phyloP scores from a whole-genome alignment of 192 early-diverging fungal species.

The Obelidium mucronatum region DNA sequence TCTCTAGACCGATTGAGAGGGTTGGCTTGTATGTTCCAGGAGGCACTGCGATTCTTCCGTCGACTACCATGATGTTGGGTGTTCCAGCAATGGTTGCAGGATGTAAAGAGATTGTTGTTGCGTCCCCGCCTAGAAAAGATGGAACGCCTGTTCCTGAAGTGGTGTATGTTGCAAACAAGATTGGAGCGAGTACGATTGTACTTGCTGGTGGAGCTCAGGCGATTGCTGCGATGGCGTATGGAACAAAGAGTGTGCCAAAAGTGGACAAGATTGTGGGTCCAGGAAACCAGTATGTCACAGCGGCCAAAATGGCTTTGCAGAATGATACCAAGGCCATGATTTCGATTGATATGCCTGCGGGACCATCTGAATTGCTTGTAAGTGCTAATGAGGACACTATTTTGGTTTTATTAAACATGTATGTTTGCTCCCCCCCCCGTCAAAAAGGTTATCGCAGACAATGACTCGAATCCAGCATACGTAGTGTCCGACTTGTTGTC shows the following conservation, averaged over 20 bases:
- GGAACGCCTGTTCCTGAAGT: constrained; percentile 95
- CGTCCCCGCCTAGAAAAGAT: constrained; percentile 91
- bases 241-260: constrained; percentile 94
- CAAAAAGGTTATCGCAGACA: constrained; percentile 84
- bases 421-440: neutral
- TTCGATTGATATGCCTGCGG: constrained; percentile 99
- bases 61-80: constrained; percentile 95
- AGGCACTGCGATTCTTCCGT: constrained; percentile 96
- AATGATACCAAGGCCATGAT: constrained; percentile 93
- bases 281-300: constrained; percentile 99
- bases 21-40: constrained; percentile 99
- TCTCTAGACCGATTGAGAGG: constrained; percentile 91
- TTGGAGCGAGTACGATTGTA: constrained; percentile 91
- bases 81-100: constrained; percentile 98
- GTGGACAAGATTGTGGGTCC: constrained; percentile 99
- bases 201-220: constrained; percentile 98
- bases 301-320: constrained; percentile 97
- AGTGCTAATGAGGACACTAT: no score
- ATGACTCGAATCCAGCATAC: constrained; percentile 82
- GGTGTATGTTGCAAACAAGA: constrained; percentile 96
- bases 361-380: constrained; percentile 97
- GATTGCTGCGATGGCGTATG: constrained; percentile 98
- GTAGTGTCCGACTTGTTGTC: constrained; percentile 95
- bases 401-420: no score
- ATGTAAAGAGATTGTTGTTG: constrained; percentile 93